phyloP scores from a whole-genome alignment of 495 filamentous ascomycete species.

The Hypoxylon crocopeplum region DNA sequence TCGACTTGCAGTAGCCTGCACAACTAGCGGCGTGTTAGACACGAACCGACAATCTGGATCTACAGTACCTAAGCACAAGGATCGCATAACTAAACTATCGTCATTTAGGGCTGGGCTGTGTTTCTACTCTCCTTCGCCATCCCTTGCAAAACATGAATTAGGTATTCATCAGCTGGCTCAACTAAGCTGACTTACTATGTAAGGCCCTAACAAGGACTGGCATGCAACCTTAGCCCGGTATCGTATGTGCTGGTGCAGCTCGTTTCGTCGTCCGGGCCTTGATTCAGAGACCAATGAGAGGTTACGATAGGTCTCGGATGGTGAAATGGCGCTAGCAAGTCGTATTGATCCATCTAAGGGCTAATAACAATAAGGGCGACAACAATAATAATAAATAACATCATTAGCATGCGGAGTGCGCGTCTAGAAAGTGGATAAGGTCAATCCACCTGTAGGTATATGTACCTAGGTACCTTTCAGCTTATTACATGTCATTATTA shows the following conservation, averaged over 20 bases:
- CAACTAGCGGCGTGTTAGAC: constrained; percentile 20
- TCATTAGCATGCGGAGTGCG: constrained; percentile 27
- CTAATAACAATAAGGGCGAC: constrained; percentile 11
- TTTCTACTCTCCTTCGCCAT: background rate
- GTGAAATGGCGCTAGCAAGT: constrained; percentile 29
- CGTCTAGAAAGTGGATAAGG: constrained; percentile 20
- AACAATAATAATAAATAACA: constrained; percentile 21
- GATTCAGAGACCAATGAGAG: constrained; percentile 16
- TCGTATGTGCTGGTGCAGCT: too few species aligned
- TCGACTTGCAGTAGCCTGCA: constrained; percentile 19
- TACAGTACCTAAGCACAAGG: constrained; percentile 12
- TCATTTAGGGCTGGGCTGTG: constrained; percentile 26
- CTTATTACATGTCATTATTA: background rate
- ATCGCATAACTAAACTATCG: constrained; percentile 23
- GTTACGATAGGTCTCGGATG: constrained; percentile 30
- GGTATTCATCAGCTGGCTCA: background rate
- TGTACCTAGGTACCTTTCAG: background rate
- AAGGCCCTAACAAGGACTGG: constrained; percentile 18
- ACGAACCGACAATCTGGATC: constrained; percentile 35
- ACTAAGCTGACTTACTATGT: too few species aligned
- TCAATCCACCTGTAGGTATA: constrained; percentile 14
- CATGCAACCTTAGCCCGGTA: constrained; percentile 20
- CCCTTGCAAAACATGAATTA: background rate
- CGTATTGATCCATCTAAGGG: constrained; percentile 16
- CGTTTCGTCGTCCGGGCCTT: constrained; percentile 28